Evolutionary conservation across 768 basidiomycete genomes (phyloP).

Genomic region (Leccinum arenicola): DNA sequence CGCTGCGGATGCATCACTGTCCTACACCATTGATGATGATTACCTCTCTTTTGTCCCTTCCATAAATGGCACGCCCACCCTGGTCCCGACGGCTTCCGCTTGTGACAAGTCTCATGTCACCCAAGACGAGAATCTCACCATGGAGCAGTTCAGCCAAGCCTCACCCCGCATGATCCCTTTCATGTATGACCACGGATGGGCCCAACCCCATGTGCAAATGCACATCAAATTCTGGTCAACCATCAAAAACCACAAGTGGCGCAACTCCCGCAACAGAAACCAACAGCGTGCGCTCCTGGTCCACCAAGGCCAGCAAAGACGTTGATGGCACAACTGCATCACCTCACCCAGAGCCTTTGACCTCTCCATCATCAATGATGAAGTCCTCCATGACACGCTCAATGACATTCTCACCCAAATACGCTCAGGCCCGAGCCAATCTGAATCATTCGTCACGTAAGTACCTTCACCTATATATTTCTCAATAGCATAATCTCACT

Average conservation of each 20-base stretch:
- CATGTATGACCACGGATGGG: not conserved
- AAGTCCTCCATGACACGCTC: no score
- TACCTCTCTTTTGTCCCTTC: not conserved
- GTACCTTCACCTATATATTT: no score
- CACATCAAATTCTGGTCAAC: not conserved
- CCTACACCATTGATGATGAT: not conserved
- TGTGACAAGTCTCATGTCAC: not conserved
- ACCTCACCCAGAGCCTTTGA: not conserved
- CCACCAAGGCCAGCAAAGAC: not conserved
- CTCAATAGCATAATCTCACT: no score
- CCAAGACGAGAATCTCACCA: not conserved
- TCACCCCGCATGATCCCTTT: not conserved
- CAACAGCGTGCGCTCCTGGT: not conserved
- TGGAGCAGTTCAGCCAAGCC: not conserved
- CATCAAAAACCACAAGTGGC: not conserved
- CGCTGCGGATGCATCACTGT: not conserved
- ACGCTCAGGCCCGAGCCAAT: no score
- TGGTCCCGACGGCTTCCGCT: no score
- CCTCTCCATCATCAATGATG: not conserved
- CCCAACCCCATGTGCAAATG: not conserved
- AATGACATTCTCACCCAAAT: no score
- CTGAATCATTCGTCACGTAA: no score
- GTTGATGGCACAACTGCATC: not conserved
- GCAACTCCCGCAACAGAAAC: not conserved
- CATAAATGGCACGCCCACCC: no score